Percentiles rank a stretch among this genome's conserved stretches.
Evolutionary conservation across 2,329 filamentous ascomycete genomes (phyloP).

Genomic region (Juglanconis sp.): DNA sequence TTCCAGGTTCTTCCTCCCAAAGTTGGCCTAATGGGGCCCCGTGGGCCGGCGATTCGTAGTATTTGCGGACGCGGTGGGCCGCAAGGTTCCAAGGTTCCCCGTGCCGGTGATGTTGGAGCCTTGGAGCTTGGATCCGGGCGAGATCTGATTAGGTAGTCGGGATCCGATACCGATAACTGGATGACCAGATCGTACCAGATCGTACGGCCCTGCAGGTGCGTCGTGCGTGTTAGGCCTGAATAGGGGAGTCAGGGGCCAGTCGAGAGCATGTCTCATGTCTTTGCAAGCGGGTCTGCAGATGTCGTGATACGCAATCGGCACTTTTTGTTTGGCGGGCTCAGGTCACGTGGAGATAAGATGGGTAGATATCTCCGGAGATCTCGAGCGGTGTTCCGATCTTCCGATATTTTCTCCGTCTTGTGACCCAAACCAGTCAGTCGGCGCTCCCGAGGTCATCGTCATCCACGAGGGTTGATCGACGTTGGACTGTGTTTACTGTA

Average conservation of each 20-base stretch:
- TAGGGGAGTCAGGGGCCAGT: not conserved
- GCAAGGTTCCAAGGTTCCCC: slow-evolving; percentile 5
- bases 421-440: not conserved
- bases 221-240: not conserved
- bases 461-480: not conserved
- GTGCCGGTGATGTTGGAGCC: not conserved
- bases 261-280: not conserved
- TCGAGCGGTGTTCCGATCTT: no score
- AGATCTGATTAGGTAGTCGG: slow-evolving; percentile 13
- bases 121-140: not conserved
- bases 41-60: not conserved
- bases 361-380: no score
- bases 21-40: not conserved
- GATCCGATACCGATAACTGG: slow-evolving; percentile 1
- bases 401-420: slow-evolving; percentile 4
- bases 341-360: slow-evolving; percentile 18
- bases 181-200: not conserved
- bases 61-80: slow-evolving; percentile 5
- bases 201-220: not conserved
- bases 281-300: slow-evolving; percentile 6
- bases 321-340: not conserved
- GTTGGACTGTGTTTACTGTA: no score
- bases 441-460: not conserved
- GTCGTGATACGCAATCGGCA: slow-evolving; percentile 10
- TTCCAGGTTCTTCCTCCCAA: not conserved